phyloP scores from a whole-genome alignment of 441 rosid genomes.

The Arabidopsis lyrata region DNA sequence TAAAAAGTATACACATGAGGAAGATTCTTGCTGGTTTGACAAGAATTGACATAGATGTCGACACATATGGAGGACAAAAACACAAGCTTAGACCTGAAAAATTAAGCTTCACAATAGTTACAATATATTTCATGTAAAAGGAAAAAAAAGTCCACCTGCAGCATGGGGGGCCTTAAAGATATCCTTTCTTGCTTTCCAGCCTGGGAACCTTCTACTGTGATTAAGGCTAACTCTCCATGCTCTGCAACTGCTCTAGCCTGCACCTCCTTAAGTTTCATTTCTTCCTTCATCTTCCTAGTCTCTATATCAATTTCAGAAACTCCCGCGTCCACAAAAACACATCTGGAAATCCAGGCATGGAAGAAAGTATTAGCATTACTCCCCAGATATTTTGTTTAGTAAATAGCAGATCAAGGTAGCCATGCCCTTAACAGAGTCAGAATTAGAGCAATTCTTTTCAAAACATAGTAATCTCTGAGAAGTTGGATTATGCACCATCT shows the following conservation, averaged over 20 bases:
- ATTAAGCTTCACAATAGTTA: slow-evolving; percentile 10
- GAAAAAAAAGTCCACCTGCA: slow-evolving; percentile 66
- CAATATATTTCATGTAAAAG: slow-evolving; percentile 27
- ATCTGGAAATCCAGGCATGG: slow-evolving; percentile 57
- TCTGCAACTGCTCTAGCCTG: slow-evolving; percentile 87
- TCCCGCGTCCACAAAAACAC: slow-evolving; percentile 98
- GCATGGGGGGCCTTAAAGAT: slow-evolving; percentile 90
- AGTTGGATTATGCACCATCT: slow-evolving; percentile 23
- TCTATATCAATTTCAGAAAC: slow-evolving; percentile 90
- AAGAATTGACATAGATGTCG: slow-evolving; percentile 10
- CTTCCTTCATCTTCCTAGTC: slow-evolving; percentile 90
- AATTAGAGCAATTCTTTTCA: slow-evolving; percentile 11
- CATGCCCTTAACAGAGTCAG: slow-evolving; percentile 17
- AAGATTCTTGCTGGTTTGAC: slow-evolving; percentile 11
- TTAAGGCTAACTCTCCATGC: slow-evolving; percentile 97
- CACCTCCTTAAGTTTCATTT: slow-evolving; percentile 84
- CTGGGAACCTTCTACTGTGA: slow-evolving; percentile 81
- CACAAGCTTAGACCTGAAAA: slow-evolving; percentile 21
- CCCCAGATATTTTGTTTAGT: slow-evolving; percentile 13
- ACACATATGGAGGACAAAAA: slow-evolving; percentile 14
- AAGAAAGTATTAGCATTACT: slow-evolving; percentile 31
- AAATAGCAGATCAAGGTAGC: slow-evolving; percentile 9
- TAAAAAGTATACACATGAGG: slow-evolving; percentile 31
- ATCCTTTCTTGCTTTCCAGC: slow-evolving; percentile 69
- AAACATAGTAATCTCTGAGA: slow-evolving; percentile 13